phyloP scores from a whole-genome alignment of 805 yeast genomes.

The Wickerhamomyces pijperi region DNA sequence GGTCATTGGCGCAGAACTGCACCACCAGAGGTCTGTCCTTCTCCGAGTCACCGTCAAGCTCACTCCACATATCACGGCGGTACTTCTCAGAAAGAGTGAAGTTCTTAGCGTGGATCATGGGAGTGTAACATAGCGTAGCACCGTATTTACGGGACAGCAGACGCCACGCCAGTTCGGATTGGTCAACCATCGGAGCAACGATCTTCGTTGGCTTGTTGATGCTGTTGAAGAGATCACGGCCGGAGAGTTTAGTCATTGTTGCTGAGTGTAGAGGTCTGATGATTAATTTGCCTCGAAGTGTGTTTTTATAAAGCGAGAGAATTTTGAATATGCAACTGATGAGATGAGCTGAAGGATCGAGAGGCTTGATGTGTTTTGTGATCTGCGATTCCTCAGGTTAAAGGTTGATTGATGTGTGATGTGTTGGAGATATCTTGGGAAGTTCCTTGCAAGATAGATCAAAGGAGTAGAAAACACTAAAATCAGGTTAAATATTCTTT shows the following conservation, averaged over 20 bases:
- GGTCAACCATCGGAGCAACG: slow-evolving; percentile 99
- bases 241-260: slow-evolving; percentile 25
- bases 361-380: no score
- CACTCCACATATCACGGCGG: slow-evolving; percentile 61
- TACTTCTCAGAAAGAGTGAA: slow-evolving; percentile 82
- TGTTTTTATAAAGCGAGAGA: no score
- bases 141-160: slow-evolving; percentile 78
- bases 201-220: slow-evolving; percentile 72
- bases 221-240: slow-evolving; percentile 58
- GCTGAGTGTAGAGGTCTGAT: no score
- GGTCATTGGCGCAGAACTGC: slow-evolving; percentile 95
- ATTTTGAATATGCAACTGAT: no score
- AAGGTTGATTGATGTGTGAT: no score
- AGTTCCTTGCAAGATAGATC: no score
- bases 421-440: no score
- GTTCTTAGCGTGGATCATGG: slow-evolving; percentile 90
- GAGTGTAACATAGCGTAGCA: slow-evolving; percentile 89
- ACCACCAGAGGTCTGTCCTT: slow-evolving; percentile 81
- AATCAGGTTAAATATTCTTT: no score
- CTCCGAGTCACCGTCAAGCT: slow-evolving; percentile 58
- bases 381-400: no score
- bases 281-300: no score
- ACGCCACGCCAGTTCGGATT: slow-evolving; percentile 93
- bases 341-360: no score
- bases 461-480: no score